A percentile compares a stretch with the other conserved stretches of the same genome.
phyloP scores from a whole-genome alignment of 768 basidiomycete genomes.

The Kwoniella sp. region DNA sequence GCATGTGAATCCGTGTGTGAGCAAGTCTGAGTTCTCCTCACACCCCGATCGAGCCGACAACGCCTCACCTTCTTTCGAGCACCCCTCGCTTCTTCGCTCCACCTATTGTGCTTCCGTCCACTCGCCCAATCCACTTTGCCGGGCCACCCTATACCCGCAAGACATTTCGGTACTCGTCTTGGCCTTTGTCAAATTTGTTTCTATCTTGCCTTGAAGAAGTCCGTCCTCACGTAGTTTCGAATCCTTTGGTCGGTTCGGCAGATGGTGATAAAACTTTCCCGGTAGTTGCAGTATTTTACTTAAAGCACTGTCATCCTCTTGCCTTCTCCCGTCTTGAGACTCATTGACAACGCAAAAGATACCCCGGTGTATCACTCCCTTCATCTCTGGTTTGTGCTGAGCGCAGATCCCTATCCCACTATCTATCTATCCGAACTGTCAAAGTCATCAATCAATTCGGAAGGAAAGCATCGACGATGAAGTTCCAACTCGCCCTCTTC shows the following conservation, averaged over 20 bases:
- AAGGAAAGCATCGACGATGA: constrained; percentile 12
- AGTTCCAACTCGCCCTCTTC: neutral
- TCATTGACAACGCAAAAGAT: neutral
- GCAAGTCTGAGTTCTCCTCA: too few species aligned
- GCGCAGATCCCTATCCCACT: neutral
- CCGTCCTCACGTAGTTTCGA: neutral
- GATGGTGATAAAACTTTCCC: neutral
- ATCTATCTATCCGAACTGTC: too few species aligned
- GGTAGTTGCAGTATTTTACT: neutral
- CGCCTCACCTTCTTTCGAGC: too few species aligned
- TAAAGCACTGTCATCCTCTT: neutral
- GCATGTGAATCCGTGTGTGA: neutral
- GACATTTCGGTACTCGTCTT: neutral
- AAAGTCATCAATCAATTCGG: too few species aligned
- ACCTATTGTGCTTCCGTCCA: too few species aligned
- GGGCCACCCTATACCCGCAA: too few species aligned
- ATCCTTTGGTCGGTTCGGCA: neutral
- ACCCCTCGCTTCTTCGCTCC: too few species aligned
- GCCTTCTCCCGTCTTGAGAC: neutral
- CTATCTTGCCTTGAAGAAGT: neutral
- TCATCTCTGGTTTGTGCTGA: neutral
- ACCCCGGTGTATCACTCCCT: neutral
- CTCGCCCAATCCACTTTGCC: too few species aligned
- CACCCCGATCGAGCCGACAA: too few species aligned
- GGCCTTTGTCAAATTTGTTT: too few species aligned